phyloP scores from a whole-genome alignment of 495 filamentous ascomycete species.

The Daldinia decipiens region DNA sequence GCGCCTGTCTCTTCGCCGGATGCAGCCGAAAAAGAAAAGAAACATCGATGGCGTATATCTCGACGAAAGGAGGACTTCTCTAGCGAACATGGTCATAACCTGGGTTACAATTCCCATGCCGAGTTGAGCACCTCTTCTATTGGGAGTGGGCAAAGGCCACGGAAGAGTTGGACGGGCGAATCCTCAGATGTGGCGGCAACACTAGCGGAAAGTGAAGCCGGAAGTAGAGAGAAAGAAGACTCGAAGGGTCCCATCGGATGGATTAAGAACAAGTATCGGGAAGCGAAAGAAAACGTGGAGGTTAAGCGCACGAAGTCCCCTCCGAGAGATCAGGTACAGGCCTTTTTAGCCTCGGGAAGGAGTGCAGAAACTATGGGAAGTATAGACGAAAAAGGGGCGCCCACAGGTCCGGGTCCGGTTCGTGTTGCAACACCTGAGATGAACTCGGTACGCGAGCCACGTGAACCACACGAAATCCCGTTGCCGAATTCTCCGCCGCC shows the following conservation, averaged over 20 bases:
- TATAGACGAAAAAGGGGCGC: conserved; percentile 41
- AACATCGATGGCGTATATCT: conserved; percentile 80
- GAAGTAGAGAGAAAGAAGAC: conserved; percentile 60
- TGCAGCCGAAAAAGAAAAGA: conserved; percentile 68
- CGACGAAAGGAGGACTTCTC: conserved; percentile 64
- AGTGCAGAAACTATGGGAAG: conserved; percentile 55
- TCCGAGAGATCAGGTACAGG: conserved; percentile 49
- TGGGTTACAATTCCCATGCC: conserved; percentile 70
- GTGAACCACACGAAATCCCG: conserved; percentile 38
- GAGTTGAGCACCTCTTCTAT: conserved; percentile 75
- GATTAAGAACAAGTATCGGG: conserved; percentile 84
- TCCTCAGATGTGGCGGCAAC: conserved; percentile 55
- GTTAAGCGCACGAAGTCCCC: conserved; percentile 63
- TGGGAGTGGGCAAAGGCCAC: conserved; percentile 64
- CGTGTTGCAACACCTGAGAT: conserved; percentile 17
- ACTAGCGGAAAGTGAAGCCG: conserved; percentile 53
- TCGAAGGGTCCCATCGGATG: conserved; percentile 81
- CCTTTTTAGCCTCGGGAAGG: conserved; percentile 49
- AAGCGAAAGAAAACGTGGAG: conserved; percentile 74
- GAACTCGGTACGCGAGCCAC: conserved; percentile 27
- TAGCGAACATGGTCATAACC: conserved; percentile 57
- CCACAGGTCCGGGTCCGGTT: conserved; percentile 12
- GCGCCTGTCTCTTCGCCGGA: conserved; percentile 46
- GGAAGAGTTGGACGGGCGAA: conserved; percentile 68
- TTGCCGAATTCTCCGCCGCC: conserved; percentile 37